Evolutionary conservation across 805 yeast genomes (phyloP).

Genomic region (Blastobotrys chiropterorum): DNA sequence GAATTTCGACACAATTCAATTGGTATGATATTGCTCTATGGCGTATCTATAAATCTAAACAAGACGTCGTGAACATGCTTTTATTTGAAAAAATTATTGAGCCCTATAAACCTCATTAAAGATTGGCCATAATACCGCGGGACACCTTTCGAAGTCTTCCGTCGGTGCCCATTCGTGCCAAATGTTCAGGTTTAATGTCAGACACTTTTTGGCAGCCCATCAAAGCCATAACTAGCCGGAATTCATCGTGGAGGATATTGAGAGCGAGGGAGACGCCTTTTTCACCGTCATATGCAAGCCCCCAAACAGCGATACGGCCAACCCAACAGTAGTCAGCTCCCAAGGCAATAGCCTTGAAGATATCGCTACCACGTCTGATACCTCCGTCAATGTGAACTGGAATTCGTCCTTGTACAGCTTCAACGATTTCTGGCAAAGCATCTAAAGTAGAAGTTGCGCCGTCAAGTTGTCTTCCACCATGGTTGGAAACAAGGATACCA

Average conservation of each 20-base stretch:
- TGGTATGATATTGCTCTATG: too few species aligned
- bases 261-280: constrained; percentile 44
- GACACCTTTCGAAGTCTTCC: constrained; percentile 4
- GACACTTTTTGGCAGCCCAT: constrained; percentile 17
- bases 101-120: neutral
- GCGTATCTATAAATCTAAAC: too few species aligned
- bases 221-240: constrained; percentile 21
- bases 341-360: constrained; percentile 58
- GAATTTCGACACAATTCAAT: too few species aligned
- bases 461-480: constrained; percentile 70
- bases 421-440: constrained; percentile 50
- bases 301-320: constrained; percentile 61
- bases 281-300: constrained; percentile 62
- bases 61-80: too few species aligned
- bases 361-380: constrained; percentile 57
- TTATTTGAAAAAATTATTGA: too few species aligned
- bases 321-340: constrained; percentile 63
- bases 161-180: constrained; percentile 16
- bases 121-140: neutral
- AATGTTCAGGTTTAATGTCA: constrained; percentile 13
- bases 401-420: constrained; percentile 35
- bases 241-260: constrained; percentile 20
- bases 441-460: constrained; percentile 57
- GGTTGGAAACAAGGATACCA: constrained; percentile 62
- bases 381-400: constrained; percentile 65